Evolutionary conservation across 2,329 filamentous ascomycete species (phyloP).

Genomic region (Exophiala calicioides): DNA sequence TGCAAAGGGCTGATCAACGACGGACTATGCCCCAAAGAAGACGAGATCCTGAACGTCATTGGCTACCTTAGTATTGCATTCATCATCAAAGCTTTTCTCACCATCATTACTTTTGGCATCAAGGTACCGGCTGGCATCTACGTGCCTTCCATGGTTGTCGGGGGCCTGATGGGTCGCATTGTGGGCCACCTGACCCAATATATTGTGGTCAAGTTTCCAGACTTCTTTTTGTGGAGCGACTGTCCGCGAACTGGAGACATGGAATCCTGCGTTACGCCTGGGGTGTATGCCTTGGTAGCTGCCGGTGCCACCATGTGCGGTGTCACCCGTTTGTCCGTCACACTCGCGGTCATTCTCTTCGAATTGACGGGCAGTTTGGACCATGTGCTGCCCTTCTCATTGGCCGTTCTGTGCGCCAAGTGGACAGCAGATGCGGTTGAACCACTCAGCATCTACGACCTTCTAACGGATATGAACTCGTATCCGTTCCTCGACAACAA

Average conservation of each 20-base stretch:
- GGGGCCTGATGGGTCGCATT: slow-evolving; percentile 84
- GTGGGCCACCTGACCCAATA: slow-evolving; percentile 85
- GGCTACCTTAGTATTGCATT: slow-evolving; percentile 73
- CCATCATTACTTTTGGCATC: slow-evolving; percentile 89
- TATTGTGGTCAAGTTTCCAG: slow-evolving; percentile 71
- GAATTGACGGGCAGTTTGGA: slow-evolving; percentile 93
- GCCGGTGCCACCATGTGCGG: slow-evolving; percentile 98
- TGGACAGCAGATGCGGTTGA: slow-evolving; percentile 97
- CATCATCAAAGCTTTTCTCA: slow-evolving; percentile 84
- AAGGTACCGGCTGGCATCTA: slow-evolving; percentile 97
- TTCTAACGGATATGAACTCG: slow-evolving; percentile 93
- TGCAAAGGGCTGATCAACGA: slow-evolving; percentile 72
- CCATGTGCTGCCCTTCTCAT: slow-evolving; percentile 90
- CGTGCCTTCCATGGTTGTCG: slow-evolving; percentile 97
- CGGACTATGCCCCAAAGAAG: slow-evolving; percentile 74
- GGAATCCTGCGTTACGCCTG: slow-evolving; percentile 86
- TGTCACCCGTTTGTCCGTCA: slow-evolving; percentile 89
- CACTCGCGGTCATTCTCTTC: slow-evolving; percentile 90
- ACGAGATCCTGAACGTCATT: slow-evolving; percentile 78
- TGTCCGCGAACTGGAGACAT: slow-evolving; percentile 63
- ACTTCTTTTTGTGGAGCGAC: slow-evolving; percentile 70
- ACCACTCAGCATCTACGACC: slow-evolving; percentile 85
- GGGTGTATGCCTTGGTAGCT: slow-evolving; percentile 93
- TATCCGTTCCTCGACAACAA: slow-evolving; percentile 99
- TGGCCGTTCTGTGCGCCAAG: slow-evolving; percentile 91